Conservation (phyloP, 192 early-diverging fungal genomes). For the Phycomyces blakesleeanus region DNA sequence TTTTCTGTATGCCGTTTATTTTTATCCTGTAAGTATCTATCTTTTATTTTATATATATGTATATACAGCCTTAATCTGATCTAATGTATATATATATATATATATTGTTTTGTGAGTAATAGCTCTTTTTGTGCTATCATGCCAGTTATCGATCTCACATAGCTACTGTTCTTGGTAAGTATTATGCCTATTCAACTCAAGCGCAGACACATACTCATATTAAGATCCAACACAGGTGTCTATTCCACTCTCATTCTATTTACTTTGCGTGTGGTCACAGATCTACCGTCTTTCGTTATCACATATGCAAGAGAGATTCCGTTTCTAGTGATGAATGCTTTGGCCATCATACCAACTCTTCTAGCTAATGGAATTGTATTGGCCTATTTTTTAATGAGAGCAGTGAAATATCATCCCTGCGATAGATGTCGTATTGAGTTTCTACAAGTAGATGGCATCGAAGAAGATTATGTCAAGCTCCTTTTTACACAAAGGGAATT, state of each 20-base stretch:
- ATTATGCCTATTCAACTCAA: neutral
- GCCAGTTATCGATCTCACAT: slow-evolving; percentile 27
- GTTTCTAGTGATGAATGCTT: slow-evolving; percentile 22
- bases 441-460: slow-evolving; percentile 25
- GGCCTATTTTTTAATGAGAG: slow-evolving; percentile 16
- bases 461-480: slow-evolving; percentile 28
- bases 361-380: slow-evolving; percentile 22
- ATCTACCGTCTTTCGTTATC: slow-evolving; percentile 22
- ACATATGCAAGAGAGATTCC: slow-evolving; percentile 23
- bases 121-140: slow-evolving; percentile 39
- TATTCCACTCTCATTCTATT: slow-evolving; percentile 22
- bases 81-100: neutral
- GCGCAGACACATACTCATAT: neutral
- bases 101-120: neutral
- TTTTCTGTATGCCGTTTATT: slow-evolving; percentile 33
- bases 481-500: slow-evolving; percentile 11
- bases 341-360: slow-evolving; percentile 19
- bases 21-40: slow-evolving; percentile 31
- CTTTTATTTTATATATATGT: no score
- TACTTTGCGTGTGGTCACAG: slow-evolving; percentile 16
- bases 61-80: no score
- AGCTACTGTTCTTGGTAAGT: slow-evolving; percentile 30
- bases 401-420: slow-evolving; percentile 18
- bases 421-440: slow-evolving; percentile 17
- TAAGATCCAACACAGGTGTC: slow-evolving; percentile 8